Evolutionary conservation across 73 alveolate genomes (phyloP).

Genomic region (Symbiodinium natans): DNA sequence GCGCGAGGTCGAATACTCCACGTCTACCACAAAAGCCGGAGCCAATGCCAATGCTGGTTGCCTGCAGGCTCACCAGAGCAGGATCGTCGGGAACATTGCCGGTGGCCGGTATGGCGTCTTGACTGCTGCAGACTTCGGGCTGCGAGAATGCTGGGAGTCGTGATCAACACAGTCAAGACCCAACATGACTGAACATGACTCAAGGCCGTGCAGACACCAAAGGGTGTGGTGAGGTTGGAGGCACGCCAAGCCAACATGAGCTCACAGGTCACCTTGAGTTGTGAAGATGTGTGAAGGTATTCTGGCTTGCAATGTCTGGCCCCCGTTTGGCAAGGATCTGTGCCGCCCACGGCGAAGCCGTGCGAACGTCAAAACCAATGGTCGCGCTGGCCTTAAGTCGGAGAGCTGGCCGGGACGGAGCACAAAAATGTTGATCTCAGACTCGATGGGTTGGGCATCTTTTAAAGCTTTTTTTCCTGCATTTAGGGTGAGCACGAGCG

Average conservation of each 20-base stretch:
- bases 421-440: background rate
- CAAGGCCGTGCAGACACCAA: slow-evolving; percentile 11
- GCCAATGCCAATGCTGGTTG: background rate
- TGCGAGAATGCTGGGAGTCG: background rate
- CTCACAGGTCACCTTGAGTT: too few relatives aligned
- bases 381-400: slow-evolving; percentile 14
- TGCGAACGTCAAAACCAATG: slow-evolving; percentile 56
- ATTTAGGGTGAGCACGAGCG: too few relatives aligned
- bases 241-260: background rate
- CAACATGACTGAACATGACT: too few relatives aligned
- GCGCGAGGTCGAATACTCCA: too few relatives aligned
- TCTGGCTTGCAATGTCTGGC: too few relatives aligned
- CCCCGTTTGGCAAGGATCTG: slow-evolving; percentile 39
- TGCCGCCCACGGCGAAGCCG: slow-evolving; percentile 82
- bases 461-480: too few relatives aligned
- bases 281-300: too few relatives aligned
- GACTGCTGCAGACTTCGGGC: background rate
- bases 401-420: too few relatives aligned
- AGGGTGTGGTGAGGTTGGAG: slow-evolving; percentile 16
- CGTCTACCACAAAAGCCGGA: too few relatives aligned
- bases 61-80: background rate
- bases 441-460: background rate
- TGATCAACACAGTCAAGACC: too few relatives aligned
- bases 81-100: background rate
- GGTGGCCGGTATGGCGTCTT: background rate